A percentile compares a stretch with the other conserved stretches of the same genome.
Conservation (phyloP, 129 eudicot species). For the Lactuca saligna region DNA sequence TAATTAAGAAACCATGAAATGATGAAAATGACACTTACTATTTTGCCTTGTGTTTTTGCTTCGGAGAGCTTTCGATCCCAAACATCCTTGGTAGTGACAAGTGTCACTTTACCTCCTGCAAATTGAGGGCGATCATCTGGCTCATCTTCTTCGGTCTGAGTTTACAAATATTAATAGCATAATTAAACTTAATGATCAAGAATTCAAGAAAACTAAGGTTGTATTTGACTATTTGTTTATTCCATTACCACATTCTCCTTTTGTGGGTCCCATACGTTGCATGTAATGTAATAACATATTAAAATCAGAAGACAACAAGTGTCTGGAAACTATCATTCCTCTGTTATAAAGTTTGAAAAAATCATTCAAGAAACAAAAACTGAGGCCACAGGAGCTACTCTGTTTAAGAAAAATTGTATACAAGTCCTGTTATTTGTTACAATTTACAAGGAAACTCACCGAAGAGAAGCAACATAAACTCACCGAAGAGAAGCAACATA, state of each 20-base stretch:
- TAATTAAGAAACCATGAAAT: neutral
- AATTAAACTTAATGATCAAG: conserved; percentile 9
- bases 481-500: conserved; percentile 22
- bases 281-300: too few species aligned
- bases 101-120: conserved; percentile 42
- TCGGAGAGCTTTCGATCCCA: conserved; percentile 45
- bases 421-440: neutral
- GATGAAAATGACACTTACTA: conserved; percentile 29
- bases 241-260: neutral
- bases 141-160: conserved; percentile 31
- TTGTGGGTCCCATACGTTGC: neutral
- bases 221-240: neutral
- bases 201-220: neutral
- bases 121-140: conserved; percentile 20
- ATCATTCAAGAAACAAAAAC: neutral
- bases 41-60: conserved; percentile 37
- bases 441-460: conserved; percentile 2
- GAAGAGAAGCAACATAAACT: conserved; percentile 14
- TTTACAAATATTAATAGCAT: conserved; percentile 16
- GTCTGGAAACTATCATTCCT: neutral
- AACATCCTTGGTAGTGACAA: conserved; percentile 40
- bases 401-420: neutral
- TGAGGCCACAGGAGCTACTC: neutral
- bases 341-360: neutral
- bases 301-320: too few species aligned